Evolutionary conservation across 257 asterid genomes (phyloP), one percentile per base, ranked within the genome.

Genomic region (Osmanthus fragrans): DNA sequence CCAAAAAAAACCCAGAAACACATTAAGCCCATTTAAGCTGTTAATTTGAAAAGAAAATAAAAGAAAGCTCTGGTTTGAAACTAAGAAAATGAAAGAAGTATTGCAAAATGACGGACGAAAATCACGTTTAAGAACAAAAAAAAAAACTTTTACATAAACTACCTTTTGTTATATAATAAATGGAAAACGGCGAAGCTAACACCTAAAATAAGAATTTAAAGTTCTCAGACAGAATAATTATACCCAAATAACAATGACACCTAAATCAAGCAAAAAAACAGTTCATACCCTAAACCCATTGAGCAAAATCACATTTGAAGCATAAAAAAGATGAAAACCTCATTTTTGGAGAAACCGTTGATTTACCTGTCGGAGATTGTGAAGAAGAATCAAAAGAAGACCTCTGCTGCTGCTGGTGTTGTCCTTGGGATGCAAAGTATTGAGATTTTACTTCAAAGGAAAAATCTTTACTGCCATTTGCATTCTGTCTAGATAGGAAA

Each of bases 391-490:
- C 89, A 32, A n/a, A 64, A 42, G 92, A 74, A 73, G 90, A 81
- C 87, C 68, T 86, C 72, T 77, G 88, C 37, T 87, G 91, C 78
- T 85, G 84, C 3, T 58, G 30, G 0, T 82, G 74, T 29, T 80
- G 89, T 68, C 89, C 90, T 76, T 90, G 91, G 60, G 96, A 88
- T 39, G 87, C 86, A 75, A 76, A 45, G 81, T 85, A 83, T 69
- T 89, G 96, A 77, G 89, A 87, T 84, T 83, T 86, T 29, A 88
- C 87, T 65, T 8, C 71, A 33, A 85, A 76, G 2, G 93, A 64
- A 19, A 58, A 5, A 32, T 63, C 82, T 72, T 71, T 83, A 25
- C 32, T 49, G 77, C 23, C 78, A 76, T 72, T 30, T 39, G 76
- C 81, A 63, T 42, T 54, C 65, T 85, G 77, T 72, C 18, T 58